A percentile compares a stretch with the other conserved stretches of the same genome.
These are phyloP conservation scores for Knoxia roxburghii DNA, from an alignment of 257 asterid species.

Conservation along the genomic window DNA sequence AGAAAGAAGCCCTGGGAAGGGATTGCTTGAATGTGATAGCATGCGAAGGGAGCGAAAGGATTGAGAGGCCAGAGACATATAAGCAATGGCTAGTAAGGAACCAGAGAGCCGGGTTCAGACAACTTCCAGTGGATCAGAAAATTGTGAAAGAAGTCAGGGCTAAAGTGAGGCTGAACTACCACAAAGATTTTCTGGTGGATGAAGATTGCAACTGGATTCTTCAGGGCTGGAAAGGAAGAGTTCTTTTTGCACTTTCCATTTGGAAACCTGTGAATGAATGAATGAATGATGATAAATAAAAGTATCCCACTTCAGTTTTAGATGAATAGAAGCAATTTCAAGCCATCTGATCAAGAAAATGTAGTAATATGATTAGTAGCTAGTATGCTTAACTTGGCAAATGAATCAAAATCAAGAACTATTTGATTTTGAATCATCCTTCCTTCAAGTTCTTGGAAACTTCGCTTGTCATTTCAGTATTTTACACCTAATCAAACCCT, in stretches of 20 bases:
- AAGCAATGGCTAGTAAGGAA: constrained; percentile 4
- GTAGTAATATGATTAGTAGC: too few relatives aligned
- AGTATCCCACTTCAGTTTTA: too few relatives aligned
- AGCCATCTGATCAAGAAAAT: neutral
- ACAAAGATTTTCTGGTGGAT: constrained; percentile 6
- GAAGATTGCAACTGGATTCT: constrained; percentile 10
- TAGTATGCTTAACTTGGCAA: too few relatives aligned
- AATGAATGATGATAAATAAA: too few relatives aligned
- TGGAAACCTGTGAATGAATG: neutral
- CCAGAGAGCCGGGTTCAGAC: neutral
- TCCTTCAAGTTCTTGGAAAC: too few relatives aligned
- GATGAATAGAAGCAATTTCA: too few relatives aligned
- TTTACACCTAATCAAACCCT: too few relatives aligned
- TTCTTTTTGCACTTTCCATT: constrained; percentile 8
- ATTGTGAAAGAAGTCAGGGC: constrained; percentile 8
- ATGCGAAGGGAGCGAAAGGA: constrained; percentile 4
- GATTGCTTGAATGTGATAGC: constrained; percentile 5
- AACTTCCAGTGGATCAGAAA: neutral
- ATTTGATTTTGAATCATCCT: too few relatives aligned
- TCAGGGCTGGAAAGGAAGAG: constrained; percentile 7
- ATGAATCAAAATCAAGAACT: too few relatives aligned
- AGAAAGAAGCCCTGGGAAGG: constrained; percentile 3
- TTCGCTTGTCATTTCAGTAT: too few relatives aligned
- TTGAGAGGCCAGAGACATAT: constrained; percentile 4
- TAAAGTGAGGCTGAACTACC: constrained; percentile 6